These are phyloP conservation scores for Penstemon davidsonii DNA, from an alignment of 257 asterid genomes.

Conservation along the genomic window DNA sequence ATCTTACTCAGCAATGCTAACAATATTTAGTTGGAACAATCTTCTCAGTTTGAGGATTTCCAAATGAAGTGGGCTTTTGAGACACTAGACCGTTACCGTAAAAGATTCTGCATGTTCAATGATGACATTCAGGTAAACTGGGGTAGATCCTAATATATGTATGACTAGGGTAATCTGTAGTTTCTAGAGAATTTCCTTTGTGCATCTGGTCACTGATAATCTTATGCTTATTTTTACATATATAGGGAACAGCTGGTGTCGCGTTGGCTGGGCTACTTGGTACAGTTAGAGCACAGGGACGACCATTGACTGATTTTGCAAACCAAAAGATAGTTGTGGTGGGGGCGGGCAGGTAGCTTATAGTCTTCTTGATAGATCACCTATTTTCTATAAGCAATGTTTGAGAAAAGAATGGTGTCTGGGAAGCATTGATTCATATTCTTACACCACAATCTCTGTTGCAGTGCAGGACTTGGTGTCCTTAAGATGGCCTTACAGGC, in stretches of 20 bases:
- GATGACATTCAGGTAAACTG: conserved; percentile 91
- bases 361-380: conserved; percentile 24
- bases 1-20: conserved; percentile 28
- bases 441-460: conserved; percentile 39
- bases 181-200: conserved; percentile 10
- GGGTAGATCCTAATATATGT: conserved; percentile 3
- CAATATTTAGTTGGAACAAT: conserved; percentile 27
- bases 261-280: conserved; percentile 99
- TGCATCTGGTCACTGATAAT: conserved; percentile 25
- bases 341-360: conserved; percentile 95
- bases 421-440: conserved; percentile 26
- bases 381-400: conserved; percentile 11
- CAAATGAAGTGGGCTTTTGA: conserved; percentile 99
- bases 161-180: not conserved
- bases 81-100: conserved; percentile 90
- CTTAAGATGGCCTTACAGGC: conserved; percentile 97
- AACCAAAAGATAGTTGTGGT: conserved; percentile 95
- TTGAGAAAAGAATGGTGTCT: conserved; percentile 11
- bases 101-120: conserved; percentile 98
- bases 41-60: conserved; percentile 92
- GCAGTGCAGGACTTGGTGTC: conserved; percentile 99
- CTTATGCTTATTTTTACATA: conserved; percentile 32
- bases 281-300: conserved; percentile 92
- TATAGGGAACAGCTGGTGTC: conserved; percentile 99
- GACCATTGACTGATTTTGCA: conserved; percentile 88